Evolutionary conservation across 345 rosid species (phyloP).

Genomic region (Citrus inodora): DNA sequence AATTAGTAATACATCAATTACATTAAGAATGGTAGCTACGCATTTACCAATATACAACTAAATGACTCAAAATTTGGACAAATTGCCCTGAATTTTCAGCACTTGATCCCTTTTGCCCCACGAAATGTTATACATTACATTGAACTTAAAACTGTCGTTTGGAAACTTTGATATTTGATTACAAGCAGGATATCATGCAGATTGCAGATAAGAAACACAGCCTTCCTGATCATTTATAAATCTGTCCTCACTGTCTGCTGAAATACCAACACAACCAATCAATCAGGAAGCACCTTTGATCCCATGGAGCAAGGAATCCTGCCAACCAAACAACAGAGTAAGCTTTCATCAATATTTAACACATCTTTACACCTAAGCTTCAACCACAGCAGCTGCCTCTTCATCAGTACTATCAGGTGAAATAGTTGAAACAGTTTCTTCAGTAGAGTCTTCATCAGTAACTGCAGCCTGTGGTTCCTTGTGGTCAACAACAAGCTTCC

Average conservation of each 20-base stretch:
- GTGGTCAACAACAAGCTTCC: slow-evolving; percentile 41
- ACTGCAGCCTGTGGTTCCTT: slow-evolving; percentile 25
- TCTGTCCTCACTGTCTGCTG: not conserved
- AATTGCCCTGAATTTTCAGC: not conserved
- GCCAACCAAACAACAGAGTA: slow-evolving; percentile 11
- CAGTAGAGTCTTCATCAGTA: slow-evolving; percentile 31
- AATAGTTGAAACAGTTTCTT: slow-evolving; percentile 32
- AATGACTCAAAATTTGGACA: not conserved
- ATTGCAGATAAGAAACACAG: not conserved
- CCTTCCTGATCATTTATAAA: not conserved
- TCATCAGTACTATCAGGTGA: slow-evolving; percentile 61
- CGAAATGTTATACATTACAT: slow-evolving; percentile 13
- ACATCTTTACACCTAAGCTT: slow-evolving; percentile 31
- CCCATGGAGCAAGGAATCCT: slow-evolving; percentile 1
- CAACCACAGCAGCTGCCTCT: slow-evolving; percentile 59
- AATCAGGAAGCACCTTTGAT: slow-evolving; percentile 1
- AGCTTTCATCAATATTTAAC: not conserved
- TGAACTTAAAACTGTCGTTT: slow-evolving; percentile 2
- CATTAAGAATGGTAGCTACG: not conserved
- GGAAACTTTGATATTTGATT: not conserved
- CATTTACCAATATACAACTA: not conserved
- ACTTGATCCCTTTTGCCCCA: not conserved
- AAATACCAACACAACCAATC: not conserved
- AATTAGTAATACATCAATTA: not conserved
- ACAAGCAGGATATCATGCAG: not conserved